Conservation (phyloP, 2,329 filamentous ascomycete genomes). For the Elsinoe ampelina region DNA sequence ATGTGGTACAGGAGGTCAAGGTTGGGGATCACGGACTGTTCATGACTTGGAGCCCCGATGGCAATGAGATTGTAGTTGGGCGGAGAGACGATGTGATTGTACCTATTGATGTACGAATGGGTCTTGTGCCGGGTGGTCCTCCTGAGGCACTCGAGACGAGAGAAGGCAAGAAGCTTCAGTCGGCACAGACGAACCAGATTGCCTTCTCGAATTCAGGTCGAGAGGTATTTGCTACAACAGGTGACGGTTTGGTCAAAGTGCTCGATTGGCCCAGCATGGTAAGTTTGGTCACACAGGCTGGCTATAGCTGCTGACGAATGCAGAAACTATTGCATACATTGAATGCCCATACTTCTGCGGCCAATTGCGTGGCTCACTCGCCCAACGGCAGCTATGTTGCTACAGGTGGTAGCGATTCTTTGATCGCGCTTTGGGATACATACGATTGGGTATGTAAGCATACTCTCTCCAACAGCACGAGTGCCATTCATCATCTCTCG, state of each 20-base stretch:
- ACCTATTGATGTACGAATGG: conserved; percentile 24
- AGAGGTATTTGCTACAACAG: conserved; percentile 61
- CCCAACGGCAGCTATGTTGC: conserved; percentile 63
- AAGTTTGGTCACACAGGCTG: background rate
- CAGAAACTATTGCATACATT: conserved; percentile 46
- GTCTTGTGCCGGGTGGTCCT: conserved; percentile 7
- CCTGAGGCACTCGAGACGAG: conserved; percentile 14
- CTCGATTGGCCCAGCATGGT: conserved; percentile 55
- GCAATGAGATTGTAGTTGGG: conserved; percentile 59
- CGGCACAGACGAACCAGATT: conserved; percentile 58
- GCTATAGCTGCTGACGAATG: background rate
- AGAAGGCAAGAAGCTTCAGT: conserved; percentile 15
- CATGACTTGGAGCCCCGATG: conserved; percentile 65
- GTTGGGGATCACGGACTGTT: conserved; percentile 25
- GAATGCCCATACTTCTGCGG: conserved; percentile 64
- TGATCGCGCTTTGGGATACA: conserved; percentile 71
- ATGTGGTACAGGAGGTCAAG: conserved; percentile 58
- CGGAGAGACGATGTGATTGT: conserved; percentile 50
- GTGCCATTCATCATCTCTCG: conserved; percentile 61
- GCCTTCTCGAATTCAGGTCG: conserved; percentile 64
- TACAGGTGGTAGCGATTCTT: conserved; percentile 64
- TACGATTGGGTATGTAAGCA: conserved; percentile 66
- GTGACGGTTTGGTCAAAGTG: conserved; percentile 61
- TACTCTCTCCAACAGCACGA: conserved; percentile 59
- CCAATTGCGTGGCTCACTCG: conserved; percentile 58